Conservation (phyloP, 2,329 filamentous ascomycete species). For the Sporothrix globosa region DNA sequence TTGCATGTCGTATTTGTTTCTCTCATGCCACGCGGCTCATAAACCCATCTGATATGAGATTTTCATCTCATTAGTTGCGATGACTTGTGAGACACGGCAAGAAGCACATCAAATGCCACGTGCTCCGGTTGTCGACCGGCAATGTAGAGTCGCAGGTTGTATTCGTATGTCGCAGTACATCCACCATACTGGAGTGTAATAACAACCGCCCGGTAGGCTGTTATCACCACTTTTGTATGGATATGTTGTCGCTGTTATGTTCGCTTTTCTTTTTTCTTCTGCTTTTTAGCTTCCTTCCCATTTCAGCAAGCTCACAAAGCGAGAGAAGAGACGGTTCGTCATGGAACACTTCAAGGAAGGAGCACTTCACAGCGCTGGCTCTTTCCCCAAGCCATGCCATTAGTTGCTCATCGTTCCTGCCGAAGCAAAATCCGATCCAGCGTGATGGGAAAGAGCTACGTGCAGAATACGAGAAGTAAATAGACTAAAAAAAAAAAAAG, state of each 20-base stretch:
- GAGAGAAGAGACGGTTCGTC: too few relatives aligned
- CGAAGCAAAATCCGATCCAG: background rate
- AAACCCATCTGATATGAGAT: background rate
- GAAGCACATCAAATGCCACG: background rate
- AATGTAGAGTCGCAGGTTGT: too few relatives aligned
- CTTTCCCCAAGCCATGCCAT: background rate
- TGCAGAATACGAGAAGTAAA: background rate
- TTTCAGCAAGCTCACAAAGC: background rate
- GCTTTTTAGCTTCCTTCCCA: too few relatives aligned
- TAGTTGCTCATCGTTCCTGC: background rate
- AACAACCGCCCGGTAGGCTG: too few relatives aligned
- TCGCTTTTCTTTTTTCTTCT: too few relatives aligned
- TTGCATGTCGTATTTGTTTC: background rate
- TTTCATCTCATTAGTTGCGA: background rate
- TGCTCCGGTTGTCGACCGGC: background rate
- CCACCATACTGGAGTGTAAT: too few relatives aligned
- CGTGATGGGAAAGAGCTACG: background rate
- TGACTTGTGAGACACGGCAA: background rate
- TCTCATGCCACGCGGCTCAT: background rate
- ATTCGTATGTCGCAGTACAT: too few relatives aligned
- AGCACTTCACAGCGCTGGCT: background rate
- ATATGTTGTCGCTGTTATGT: too few relatives aligned
- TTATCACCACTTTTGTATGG: too few relatives aligned
- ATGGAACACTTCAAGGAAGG: background rate
- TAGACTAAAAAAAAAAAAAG: background rate